Evolutionary conservation across 257 asterid species (phyloP), one percentile per base, ranked within the genome.

Genomic region (Ilex asprella): DNA sequence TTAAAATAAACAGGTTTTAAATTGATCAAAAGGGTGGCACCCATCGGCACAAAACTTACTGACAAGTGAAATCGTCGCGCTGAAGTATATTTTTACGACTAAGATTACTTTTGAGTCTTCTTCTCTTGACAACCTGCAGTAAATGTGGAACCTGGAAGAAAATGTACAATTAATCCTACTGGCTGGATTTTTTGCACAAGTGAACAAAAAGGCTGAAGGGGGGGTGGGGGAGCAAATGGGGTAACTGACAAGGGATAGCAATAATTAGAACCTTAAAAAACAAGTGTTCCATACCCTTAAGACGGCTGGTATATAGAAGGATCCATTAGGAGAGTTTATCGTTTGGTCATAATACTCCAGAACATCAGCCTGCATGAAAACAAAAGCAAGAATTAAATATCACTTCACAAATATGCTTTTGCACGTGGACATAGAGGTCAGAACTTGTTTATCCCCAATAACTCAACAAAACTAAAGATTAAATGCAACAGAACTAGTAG

Each of bases 301-400:
- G 50, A 91, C 97, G 39, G 97, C 97, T 73, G 97, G 97, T 68
- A 91, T 91, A 57, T 84, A 85, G 79, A 78, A 91, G 70, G 93
- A 85, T 60, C 97, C 97, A 73, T 76, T 79, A 21, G 96, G 91
- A 67, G 96, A 91, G 73, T 73, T 91, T 61, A 91, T 80, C 64
- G 93, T 80, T 73, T 87, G 97, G 63, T 84, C 97, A 78, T 91
- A 91, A 72, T 91, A 91, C 75, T 91, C 97, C 72, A 91, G 78
- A 67, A 91, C 97, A 81, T 91, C 96, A 65, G 96, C 97, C 97
- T 91, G 90, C 83, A 81, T 53, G 3, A 2, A 53, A 16, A 53
- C 27, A 53, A 53, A n/a, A 15, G 2, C 57, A 53, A 53, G 3
- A 10, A 10, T 3, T 46, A 2, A 46, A 46, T 46, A 10, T 14